Evolutionary conservation across 805 yeast species (phyloP), one percentile per base, ranked within the genome.

Genomic region (Saccharomycopsis amapae): DNA sequence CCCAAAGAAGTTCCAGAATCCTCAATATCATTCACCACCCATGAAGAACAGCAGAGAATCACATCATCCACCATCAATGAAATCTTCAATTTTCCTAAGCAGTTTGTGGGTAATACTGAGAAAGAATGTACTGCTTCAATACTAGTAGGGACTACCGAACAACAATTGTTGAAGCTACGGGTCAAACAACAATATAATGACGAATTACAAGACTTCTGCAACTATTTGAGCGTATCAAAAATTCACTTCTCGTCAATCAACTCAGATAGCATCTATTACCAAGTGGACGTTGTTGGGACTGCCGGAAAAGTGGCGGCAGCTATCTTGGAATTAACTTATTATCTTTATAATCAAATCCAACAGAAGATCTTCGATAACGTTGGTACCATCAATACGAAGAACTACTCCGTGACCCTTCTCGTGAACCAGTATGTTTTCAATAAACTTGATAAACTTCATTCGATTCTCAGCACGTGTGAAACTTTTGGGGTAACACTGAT

Each of bases 131-230:
- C 17, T 9, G 38, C 32, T 10, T 18, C 43, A 4, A 37, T 48
- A 26, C 28, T 44, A 19, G 13, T 48, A n/a, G 49, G 52, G 5
- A 19, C 24, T 6, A 35, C 52, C 3, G 46, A 44, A 32, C 4
- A 37, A 5, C 46, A 36, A 34, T 25, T 48, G n/a, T 15, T 48
- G 20, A 42, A 23, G 20, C 9, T 19, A 9, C 30, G 23, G 12
- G 38, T 48, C 10, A 22, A 12, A 4, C 41, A 48, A 10, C 10
- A 26, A 15, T 44, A 33, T 26, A 20, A 44, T 17, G 42, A 32
- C 15, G 31, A 25, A 9, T 10, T 28, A 1, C 31, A 22, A 5
- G 30, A 39, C 13, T 26, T 44, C 36, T 25, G 18, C 22, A 19
- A 34, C 10, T 25, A n/a, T 20, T 36, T 44, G 15, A 31, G 39